A percentile compares a stretch with the other conserved stretches of the same genome.
Conservation (phyloP, 805 yeast genomes). For the Ogataea thermomethanolica region DNA sequence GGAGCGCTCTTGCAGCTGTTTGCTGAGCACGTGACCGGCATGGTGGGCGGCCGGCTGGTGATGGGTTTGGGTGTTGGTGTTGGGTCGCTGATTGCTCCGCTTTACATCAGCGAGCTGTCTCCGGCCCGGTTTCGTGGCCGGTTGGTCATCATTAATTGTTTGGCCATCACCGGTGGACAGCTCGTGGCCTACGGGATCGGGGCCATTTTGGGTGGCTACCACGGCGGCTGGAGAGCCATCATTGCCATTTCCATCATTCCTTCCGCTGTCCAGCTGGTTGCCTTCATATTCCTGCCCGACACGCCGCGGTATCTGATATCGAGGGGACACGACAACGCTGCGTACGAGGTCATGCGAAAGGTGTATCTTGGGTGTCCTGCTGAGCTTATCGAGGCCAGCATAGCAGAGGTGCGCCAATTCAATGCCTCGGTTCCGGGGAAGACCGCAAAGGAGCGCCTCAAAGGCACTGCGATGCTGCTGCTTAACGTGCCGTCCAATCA, state of each 20-base stretch:
- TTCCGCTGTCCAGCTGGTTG: slow-evolving; percentile 42
- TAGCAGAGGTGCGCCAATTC: slow-evolving; percentile 38
- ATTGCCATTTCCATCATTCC: slow-evolving; percentile 53
- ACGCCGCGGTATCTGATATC: slow-evolving; percentile 52
- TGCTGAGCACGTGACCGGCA: slow-evolving; percentile 43
- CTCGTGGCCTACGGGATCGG: slow-evolving; percentile 51
- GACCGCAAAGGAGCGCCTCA: slow-evolving; percentile 14
- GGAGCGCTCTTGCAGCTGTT: slow-evolving; percentile 48
- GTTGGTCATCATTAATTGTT: slow-evolving; percentile 48
- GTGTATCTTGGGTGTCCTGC: slow-evolving; percentile 39
- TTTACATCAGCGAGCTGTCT: slow-evolving; percentile 51
- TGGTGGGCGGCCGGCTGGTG: slow-evolving; percentile 50
- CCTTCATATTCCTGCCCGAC: slow-evolving; percentile 49
- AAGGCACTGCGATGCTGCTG: slow-evolving; percentile 40
- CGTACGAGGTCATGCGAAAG: slow-evolving; percentile 37
- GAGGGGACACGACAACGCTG: slow-evolving; percentile 38
- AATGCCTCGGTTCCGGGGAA: slow-evolving; percentile 31
- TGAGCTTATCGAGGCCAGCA: slow-evolving; percentile 38
- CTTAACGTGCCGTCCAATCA: slow-evolving; percentile 43
- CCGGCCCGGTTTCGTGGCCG: slow-evolving; percentile 52
- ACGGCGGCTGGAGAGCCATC: slow-evolving; percentile 50
- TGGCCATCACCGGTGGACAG: slow-evolving; percentile 57
- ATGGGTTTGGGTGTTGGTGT: slow-evolving; percentile 56
- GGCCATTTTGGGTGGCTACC: slow-evolving; percentile 41
- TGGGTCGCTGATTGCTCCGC: slow-evolving; percentile 52